phyloP scores from a whole-genome alignment of 345 rosid species.

The Psidium guajava region DNA sequence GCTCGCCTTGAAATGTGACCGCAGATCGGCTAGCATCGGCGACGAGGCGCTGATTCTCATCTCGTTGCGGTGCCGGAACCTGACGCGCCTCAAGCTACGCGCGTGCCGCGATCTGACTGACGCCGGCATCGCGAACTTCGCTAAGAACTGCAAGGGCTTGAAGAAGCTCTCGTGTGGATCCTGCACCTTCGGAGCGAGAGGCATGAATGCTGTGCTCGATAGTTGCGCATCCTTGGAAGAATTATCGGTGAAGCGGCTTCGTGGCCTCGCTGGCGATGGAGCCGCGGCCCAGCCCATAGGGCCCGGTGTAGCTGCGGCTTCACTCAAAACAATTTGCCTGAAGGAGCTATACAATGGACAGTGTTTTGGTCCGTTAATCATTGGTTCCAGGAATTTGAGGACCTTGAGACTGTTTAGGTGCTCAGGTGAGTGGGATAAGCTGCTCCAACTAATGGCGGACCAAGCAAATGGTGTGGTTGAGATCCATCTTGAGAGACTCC shows the following conservation, averaged over 20 bases:
- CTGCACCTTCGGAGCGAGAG: constrained; percentile 72
- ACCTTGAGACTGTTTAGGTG: constrained; percentile 73
- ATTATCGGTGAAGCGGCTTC: constrained; percentile 69
- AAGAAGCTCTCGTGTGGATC: constrained; percentile 83
- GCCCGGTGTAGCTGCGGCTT: constrained; percentile 44
- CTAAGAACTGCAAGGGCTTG: constrained; percentile 59
- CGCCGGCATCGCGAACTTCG: constrained; percentile 52
- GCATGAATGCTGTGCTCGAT: constrained; percentile 74
- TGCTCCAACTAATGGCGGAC: constrained; percentile 31
- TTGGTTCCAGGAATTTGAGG: constrained; percentile 48
- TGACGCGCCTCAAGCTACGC: constrained; percentile 74
- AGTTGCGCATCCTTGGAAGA: constrained; percentile 64
- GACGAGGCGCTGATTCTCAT: constrained; percentile 60
- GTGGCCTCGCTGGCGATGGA: constrained; percentile 39
- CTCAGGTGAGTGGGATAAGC: constrained; percentile 75
- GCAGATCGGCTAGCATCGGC: constrained; percentile 56
- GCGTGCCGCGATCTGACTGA: constrained; percentile 73
- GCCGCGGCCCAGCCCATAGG: constrained; percentile 52
- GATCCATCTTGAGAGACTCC: constrained; percentile 65
- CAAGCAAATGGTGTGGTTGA: constrained; percentile 37
- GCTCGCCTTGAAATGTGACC: constrained; percentile 79
- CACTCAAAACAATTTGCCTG: constrained; percentile 55
- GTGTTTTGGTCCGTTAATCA: constrained; percentile 60
- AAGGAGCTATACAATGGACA: constrained; percentile 72
- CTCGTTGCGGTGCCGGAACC: constrained; percentile 54